Percentiles rank a stretch among this genome's conserved stretches.
These are phyloP conservation scores for Raddia distichophylla DNA, from an alignment of 176 grass and related monocot genomes.

Conservation along the genomic window DNA sequence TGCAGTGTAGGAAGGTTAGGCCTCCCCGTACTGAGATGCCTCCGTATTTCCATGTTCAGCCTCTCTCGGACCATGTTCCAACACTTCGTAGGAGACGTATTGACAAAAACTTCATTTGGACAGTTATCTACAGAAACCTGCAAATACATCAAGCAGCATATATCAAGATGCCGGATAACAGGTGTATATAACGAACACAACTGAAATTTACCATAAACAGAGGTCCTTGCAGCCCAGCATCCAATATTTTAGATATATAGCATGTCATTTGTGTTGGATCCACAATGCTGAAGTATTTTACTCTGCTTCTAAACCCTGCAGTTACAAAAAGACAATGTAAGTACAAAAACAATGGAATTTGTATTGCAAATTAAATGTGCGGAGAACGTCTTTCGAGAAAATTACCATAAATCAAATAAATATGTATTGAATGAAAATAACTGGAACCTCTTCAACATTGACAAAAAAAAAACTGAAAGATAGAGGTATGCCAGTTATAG, in stretches of 20 bases:
- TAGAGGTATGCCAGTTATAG: conserved; percentile 11
- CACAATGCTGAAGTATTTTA: conserved; percentile 73
- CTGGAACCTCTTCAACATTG: background rate
- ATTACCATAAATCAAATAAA: conserved; percentile 4
- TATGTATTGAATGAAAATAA: background rate
- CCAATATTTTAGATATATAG: conserved; percentile 89
- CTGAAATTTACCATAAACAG: conserved; percentile 77
- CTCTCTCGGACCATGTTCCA: conserved; percentile 96
- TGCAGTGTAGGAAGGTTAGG: conserved; percentile 65
- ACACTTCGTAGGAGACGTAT: conserved; percentile 65
- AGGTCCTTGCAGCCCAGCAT: conserved; percentile 73
- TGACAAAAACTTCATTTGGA: conserved; percentile 74
- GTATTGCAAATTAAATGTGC: background rate
- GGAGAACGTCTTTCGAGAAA: background rate
- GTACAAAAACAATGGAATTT: conserved; percentile 22
- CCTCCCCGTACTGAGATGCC: conserved; percentile 66
- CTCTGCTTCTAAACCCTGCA: conserved; percentile 94
- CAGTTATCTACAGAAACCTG: conserved; percentile 86
- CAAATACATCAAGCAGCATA: conserved; percentile 36
- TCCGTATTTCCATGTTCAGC: conserved; percentile 87
- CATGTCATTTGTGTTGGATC: conserved; percentile 76
- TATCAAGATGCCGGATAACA: conserved; percentile 42
- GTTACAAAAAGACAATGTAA: conserved; percentile 25
- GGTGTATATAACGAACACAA: conserved; percentile 10
- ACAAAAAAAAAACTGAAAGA: conserved; percentile 11